Conservation (phyloP, 106 monocot genomes). For the Dioscorea dumetorum region DNA sequence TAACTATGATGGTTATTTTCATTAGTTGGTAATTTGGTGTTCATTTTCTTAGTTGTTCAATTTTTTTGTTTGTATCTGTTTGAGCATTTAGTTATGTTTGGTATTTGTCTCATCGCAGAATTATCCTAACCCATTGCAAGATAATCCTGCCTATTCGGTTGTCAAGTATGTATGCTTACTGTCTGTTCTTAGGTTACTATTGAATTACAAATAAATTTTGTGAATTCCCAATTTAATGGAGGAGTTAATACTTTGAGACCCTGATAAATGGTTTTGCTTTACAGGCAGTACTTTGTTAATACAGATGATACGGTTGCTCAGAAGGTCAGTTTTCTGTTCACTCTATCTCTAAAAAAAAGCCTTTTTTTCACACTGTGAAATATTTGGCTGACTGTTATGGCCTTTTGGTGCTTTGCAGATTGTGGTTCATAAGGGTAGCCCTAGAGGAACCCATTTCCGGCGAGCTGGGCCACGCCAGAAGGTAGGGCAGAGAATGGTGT, state of each 20-base stretch:
- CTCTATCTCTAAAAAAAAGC: neutral
- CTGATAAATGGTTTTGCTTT: neutral
- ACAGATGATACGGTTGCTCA: conserved; percentile 73
- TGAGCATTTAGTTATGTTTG: neutral
- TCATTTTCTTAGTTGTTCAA: neutral
- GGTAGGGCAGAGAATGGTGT: conserved; percentile 16
- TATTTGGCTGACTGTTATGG: neutral
- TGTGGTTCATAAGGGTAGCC: conserved; percentile 60
- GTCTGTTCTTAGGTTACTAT: neutral
- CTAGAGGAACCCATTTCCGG: conserved; percentile 67
- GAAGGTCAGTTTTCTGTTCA: conserved; percentile 33
- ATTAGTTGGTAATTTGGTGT: neutral
- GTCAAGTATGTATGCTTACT: conserved; percentile 56
- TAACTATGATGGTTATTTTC: neutral
- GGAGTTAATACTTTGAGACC: too few species aligned
- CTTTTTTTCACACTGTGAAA: neutral
- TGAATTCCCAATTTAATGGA: neutral
- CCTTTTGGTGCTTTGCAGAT: conserved; percentile 27
- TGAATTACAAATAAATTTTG: neutral
- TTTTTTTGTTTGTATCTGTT: neutral
- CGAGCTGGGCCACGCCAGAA: conserved; percentile 83
- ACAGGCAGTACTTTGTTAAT: conserved; percentile 88
- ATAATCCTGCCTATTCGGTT: conserved; percentile 84
- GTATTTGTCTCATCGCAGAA: conserved; percentile 30
- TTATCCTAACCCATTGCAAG: conserved; percentile 78